Evolutionary conservation across 1,284 basidiomycete genomes (phyloP), one percentile per base, ranked within the genome.

Genomic region (Ganoderma lingzhi): DNA sequence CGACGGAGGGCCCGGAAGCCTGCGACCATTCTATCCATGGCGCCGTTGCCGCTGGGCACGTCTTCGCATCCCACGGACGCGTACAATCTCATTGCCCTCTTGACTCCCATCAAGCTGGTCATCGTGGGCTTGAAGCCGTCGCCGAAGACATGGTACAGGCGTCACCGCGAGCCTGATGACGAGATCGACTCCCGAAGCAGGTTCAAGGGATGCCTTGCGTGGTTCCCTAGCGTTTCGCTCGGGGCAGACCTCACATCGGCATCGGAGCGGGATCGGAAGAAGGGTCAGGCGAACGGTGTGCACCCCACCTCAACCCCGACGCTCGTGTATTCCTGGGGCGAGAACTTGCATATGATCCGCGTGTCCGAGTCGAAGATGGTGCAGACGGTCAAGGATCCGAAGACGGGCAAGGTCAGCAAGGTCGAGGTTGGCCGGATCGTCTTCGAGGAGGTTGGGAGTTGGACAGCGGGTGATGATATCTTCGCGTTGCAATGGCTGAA

Each of bases 111-210:
- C 32, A 99, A 99, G 78, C 83, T 99, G 17, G 95, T 99, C 4
- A 87, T 99, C 48, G 95, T 99, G 3, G 97, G 96, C 2, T 81
- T 99, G 73, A 97, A 96, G 77, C 98, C 98, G 0, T 87, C 89
- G 0, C 94, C 98, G 3, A 91, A 94, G 76, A 99, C 97, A 0
- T 99, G 97, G 96, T 94, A 94, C 78, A 91, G 96, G 74, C 88
- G 87, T 66, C 84, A 92, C 72, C 88, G 94, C n/a, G 84, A 87
- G 30, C 74, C 79, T 8, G 84, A 86, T 39, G 87, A 86, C 63
- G 84, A 83, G 19, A 80, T 78, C 17, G 77, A 73, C 61, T 79
- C 80, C 45, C 84, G 80, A 73, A 83, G 84, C 73, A 85, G 85
- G 75, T 84, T 85, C 80, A 86, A 86, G 70, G 90, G 92, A 6